Conservation (phyloP, 441 rosid species). For the Kokia cookei region DNA sequence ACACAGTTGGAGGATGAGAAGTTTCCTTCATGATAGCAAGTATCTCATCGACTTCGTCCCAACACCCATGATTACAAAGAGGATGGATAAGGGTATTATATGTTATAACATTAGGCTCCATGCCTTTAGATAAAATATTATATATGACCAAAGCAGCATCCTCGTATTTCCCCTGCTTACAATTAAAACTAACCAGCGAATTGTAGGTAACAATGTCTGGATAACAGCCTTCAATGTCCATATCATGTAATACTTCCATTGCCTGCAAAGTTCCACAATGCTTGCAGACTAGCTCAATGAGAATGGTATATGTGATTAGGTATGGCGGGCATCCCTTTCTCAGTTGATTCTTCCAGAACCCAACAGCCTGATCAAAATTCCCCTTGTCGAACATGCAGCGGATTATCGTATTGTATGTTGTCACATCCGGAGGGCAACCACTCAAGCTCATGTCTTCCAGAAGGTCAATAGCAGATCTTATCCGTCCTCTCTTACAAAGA, state of each 20-base stretch:
- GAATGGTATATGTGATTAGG: slow-evolving; percentile 57
- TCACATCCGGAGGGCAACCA: slow-evolving; percentile 79
- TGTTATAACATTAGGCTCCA: slow-evolving; percentile 57
- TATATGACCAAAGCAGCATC: slow-evolving; percentile 51
- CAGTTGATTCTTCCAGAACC: slow-evolving; percentile 64
- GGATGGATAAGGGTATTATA: slow-evolving; percentile 79
- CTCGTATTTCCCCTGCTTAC: slow-evolving; percentile 52
- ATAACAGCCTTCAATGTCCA: slow-evolving; percentile 69
- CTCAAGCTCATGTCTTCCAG: slow-evolving; percentile 70
- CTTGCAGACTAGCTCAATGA: slow-evolving; percentile 68
- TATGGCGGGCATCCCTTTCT: slow-evolving; percentile 70
- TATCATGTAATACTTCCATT: slow-evolving; percentile 70
- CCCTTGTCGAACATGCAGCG: slow-evolving; percentile 59
- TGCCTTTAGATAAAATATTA: slow-evolving; percentile 52
- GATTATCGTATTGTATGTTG: slow-evolving; percentile 65
- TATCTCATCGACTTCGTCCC: slow-evolving; percentile 75
- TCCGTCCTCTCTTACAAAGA: slow-evolving; percentile 54
- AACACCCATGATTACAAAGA: slow-evolving; percentile 47
- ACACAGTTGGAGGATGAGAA: slow-evolving; percentile 42
- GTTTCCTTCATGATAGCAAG: slow-evolving; percentile 52
- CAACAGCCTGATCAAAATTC: slow-evolving; percentile 47
- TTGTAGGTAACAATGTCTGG: slow-evolving; percentile 76
- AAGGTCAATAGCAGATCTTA: slow-evolving; percentile 49
- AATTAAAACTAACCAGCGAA: slow-evolving; percentile 52
- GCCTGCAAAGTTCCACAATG: slow-evolving; percentile 61